A percentile compares a stretch with the other conserved stretches of the same genome.
Evolutionary conservation across 75 land plant genomes (phyloP).

Genomic region (Isoetes taiwanensis): DNA sequence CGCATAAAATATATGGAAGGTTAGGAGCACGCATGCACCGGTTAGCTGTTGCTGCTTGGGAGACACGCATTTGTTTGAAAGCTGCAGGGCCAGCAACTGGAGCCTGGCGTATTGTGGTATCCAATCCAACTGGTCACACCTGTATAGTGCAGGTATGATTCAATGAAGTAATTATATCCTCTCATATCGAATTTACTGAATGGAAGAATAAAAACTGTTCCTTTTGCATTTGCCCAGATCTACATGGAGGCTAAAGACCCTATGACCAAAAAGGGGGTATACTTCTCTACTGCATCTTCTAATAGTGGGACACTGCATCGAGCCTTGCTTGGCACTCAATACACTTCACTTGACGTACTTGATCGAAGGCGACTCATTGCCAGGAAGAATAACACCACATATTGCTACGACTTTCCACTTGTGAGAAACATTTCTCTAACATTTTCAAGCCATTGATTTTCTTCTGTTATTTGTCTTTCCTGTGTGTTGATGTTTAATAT

Average conservation of each 20-base stretch:
- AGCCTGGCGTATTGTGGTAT: conserved; percentile 89
- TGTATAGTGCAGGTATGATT: conserved; percentile 77
- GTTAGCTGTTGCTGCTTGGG: conserved; percentile 85
- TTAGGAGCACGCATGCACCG: conserved; percentile 91
- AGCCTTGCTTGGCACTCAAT: conserved; percentile 40
- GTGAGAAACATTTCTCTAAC: conserved; percentile 22
- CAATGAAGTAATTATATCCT: no score
- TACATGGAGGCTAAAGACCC: conserved; percentile 68
- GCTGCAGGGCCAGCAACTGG: conserved; percentile 51
- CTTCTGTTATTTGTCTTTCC: not conserved
- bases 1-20: conserved; percentile 40
- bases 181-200: no score
- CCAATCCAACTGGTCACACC: conserved; percentile 90
- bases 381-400: conserved; percentile 75
- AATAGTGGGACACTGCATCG: conserved; percentile 59
- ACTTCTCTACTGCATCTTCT: conserved; percentile 38
- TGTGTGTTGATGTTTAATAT: not conserved
- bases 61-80: conserved; percentile 66
- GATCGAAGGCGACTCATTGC: conserved; percentile 71
- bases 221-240: conserved; percentile 26
- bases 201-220: not conserved
- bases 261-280: conserved; percentile 32
- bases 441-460: not conserved
- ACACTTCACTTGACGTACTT: conserved; percentile 55
- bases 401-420: conserved; percentile 96